Base-by-base conservation (phyloP, 1,284 basidiomycete species). In the Trichosporon sp. region DNA sequence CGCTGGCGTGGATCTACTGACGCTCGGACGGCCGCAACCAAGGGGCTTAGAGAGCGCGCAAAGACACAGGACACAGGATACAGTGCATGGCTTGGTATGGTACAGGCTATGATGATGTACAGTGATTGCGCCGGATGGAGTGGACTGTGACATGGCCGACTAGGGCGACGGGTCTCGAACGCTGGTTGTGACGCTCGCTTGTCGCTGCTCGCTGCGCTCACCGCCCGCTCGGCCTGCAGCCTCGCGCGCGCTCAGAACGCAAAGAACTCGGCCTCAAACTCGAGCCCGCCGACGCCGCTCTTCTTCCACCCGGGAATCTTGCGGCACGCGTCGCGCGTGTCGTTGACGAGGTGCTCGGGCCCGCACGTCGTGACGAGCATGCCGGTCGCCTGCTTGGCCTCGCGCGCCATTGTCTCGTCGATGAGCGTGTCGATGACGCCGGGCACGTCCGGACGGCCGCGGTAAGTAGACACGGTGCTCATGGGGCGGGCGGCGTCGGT, bases 241-340 rank as follows among this genome's bases (percentile, higher is more conserved):
- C n/a, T n/a, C n/a, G n/a, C n/a, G n/a, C n/a, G n/a, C n/a, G n/a
- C n/a, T 42, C 32, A 82, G 65, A 78, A 77, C 13, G 78, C 78
- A 66, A 82, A 83, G 62, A 72, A 70, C 71, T 82, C 81, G 51
- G 78, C 74, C 69, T 80, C 76, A 64, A 82, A 74, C 66, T 82
- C 81, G 27, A 82, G 64, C 1, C 80, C 81, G 15, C 80, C 79
- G 2, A 75, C 74, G 9, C 66, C 74, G 21, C 70, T 66, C 53
- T 71, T 66, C 71, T 78, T 79, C 42, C 68, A 66, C 32, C 70
- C 69, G 6, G 76, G 67, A 6, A 82, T 29, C 2, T 27, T 51
- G 56, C 71, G 71, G 12, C 75, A 74, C 13, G 78, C 74, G 15
- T 75, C 67, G 51, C 79, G 70, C 2, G 76, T 72, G 53, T 71